Base-by-base conservation (phyloP, 176 grass and related monocot species). In the Oryza nivara region DNA sequence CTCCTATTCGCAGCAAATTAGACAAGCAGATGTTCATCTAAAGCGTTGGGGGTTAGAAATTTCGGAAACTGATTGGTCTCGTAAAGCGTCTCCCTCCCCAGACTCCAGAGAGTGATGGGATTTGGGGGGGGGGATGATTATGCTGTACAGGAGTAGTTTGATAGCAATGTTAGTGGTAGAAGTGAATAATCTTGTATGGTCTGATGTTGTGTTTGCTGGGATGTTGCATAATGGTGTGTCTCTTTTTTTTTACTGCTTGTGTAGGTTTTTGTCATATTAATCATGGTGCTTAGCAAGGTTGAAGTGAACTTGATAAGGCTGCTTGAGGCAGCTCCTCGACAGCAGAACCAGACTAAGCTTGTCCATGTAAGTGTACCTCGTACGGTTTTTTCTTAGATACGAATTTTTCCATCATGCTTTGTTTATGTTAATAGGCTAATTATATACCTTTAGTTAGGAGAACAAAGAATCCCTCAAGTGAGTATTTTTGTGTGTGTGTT, bases 221-320 rank as follows among this genome's bases (percentile, higher is more conserved):
- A 8, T 60, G n/a, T 60, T 71, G 30, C 3, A 36, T 80, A 68
- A 58, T 11, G 32, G 0, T 58, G 44, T 80, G 1, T 7, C n/a
- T 15, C 46, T 45, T 34, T 70, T 30, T 25, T 30, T 70, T 40
- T 30, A 81, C 68, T 82, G 38, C 2, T 73, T 64, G 16, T 34
- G 15, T 78, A 76, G 64, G 82, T 81, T n/a, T 23, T 79, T 4
- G 12, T 67, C 51, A 70, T 47, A 68, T 68, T 74, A 43, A 58
- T 61, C 60, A 96, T 96, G 96, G 85, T 86, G 76, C 84, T 94
- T 40, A 96, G 88, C 77, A 99, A 92, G 86, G 89, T 92, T 19
- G 93, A 99, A 81, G 89, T 96, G 83, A 99, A 99, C 82, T 81
- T 99, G 63, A 93, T 35, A 87, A 92, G 96, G 79, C 74, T 99